Percentiles rank a stretch among this genome's conserved stretches.
Evolutionary conservation across 2,329 filamentous ascomycete species (phyloP).

Genomic region (Cladophialophora chaetospira): DNA sequence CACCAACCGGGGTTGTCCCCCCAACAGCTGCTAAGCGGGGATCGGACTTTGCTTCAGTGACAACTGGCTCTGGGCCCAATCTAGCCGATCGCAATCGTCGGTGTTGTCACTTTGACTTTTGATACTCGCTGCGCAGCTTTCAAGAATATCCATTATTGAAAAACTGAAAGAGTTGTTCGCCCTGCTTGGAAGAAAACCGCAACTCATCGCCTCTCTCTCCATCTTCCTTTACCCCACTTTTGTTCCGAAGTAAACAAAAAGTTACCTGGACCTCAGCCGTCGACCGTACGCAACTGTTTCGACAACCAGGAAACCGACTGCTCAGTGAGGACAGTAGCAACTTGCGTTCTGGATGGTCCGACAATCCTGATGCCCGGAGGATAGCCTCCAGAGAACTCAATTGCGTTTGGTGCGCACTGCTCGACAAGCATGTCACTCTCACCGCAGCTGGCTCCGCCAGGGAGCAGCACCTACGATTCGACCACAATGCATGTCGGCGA

Average conservation of each 20-base stretch:
- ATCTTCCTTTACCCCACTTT: constrained; percentile 7
- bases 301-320: too few species aligned
- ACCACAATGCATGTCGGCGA: constrained; percentile 65
- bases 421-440: constrained; percentile 41
- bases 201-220: not conserved
- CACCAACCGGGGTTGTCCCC: not conserved
- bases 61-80: not conserved
- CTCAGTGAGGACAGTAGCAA: too few species aligned
- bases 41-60: not conserved
- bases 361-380: constrained; percentile 22
- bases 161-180: too few species aligned
- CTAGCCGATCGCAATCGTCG: not conserved
- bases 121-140: too few species aligned
- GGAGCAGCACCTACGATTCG: constrained; percentile 63
- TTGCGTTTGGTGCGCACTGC: too few species aligned
- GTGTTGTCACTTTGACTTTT: too few species aligned
- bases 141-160: too few species aligned
- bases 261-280: constrained; percentile 1
- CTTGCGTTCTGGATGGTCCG: constrained; percentile 24
- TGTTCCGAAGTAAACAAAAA: constrained; percentile 18
- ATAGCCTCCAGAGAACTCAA: constrained; percentile 25
- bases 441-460: constrained; percentile 55
- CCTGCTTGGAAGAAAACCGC: too few species aligned
- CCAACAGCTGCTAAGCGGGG: not conserved
- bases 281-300: not conserved